phyloP scores from a whole-genome alignment of 495 filamentous ascomycete genomes.

The Penicillium paradoxum region DNA sequence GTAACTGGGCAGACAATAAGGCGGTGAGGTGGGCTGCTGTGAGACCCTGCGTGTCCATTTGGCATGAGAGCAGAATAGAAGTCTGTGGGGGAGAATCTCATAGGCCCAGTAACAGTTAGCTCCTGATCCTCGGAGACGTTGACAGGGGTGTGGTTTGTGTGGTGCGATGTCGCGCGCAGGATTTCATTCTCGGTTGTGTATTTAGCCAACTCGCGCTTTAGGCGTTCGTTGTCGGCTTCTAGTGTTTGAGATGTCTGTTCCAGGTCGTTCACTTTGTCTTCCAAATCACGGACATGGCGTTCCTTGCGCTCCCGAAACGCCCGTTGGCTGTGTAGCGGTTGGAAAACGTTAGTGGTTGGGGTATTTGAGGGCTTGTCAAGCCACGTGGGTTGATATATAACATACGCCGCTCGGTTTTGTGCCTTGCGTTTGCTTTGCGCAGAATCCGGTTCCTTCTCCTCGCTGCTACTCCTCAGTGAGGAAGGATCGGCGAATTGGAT shows the following conservation, averaged over 20 bases:
- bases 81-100: slow-evolving; percentile 69
- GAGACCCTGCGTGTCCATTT: slow-evolving; percentile 16
- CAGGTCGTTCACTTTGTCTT: slow-evolving; percentile 73
- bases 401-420: slow-evolving; percentile 95
- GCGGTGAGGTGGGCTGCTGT: slow-evolving; percentile 59
- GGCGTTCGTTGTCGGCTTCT: slow-evolving; percentile 72
- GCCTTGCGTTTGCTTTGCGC: slow-evolving; percentile 86
- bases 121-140: slow-evolving; percentile 20
- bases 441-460: slow-evolving; percentile 66
- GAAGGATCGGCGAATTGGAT: slow-evolving; percentile 21
- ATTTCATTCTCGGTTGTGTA: slow-evolving; percentile 90
- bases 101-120: slow-evolving; percentile 54
- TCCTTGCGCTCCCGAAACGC: slow-evolving; percentile 98
- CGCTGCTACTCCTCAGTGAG: slow-evolving; percentile 45
- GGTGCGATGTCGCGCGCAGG: slow-evolving; percentile 65
- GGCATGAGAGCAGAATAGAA: slow-evolving; percentile 48
- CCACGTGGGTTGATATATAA: slow-evolving; percentile 20
- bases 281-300: slow-evolving; percentile 85
- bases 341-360: neutral
- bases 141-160: slow-evolving; percentile 13
- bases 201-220: slow-evolving; percentile 75
- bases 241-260: slow-evolving; percentile 53
- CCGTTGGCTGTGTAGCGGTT: slow-evolving; percentile 60
- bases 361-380: neutral
- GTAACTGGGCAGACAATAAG: slow-evolving; percentile 58